Evolutionary conservation across 2,329 filamentous ascomycete genomes (phyloP).

Genomic region (Tolypocladium inflatum): DNA sequence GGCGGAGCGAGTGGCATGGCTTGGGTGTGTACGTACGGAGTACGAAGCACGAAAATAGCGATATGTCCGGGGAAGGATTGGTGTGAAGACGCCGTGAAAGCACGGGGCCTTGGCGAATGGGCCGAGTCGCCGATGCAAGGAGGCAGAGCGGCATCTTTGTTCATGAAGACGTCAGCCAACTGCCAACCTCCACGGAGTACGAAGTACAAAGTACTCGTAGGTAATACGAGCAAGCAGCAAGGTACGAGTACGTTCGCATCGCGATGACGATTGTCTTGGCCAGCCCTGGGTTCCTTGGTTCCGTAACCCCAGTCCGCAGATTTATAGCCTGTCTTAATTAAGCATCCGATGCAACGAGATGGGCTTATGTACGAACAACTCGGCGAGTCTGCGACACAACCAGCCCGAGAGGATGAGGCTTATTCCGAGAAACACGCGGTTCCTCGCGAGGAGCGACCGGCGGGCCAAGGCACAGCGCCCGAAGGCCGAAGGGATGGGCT

Average conservation of each 20-base stretch:
- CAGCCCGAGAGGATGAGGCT: background rate
- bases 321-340: background rate
- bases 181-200: background rate
- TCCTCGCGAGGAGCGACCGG: background rate
- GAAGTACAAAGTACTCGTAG: no score
- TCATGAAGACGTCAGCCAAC: background rate
- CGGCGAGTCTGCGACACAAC: background rate
- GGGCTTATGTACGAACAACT: background rate
- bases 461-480: background rate
- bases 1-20: background rate
- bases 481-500: background rate
- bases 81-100: background rate
- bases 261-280: background rate
- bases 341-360: background rate
- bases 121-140: background rate
- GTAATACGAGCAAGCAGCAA: background rate
- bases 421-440: background rate
- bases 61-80: background rate
- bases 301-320: background rate
- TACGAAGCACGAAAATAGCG: background rate
- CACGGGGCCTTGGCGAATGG: background rate
- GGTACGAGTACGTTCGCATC: background rate
- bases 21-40: background rate
- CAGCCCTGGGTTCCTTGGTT: background rate
- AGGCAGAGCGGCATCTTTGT: background rate